phyloP scores from a whole-genome alignment of 306 rosid species.

The Nissolia schottii region DNA sequence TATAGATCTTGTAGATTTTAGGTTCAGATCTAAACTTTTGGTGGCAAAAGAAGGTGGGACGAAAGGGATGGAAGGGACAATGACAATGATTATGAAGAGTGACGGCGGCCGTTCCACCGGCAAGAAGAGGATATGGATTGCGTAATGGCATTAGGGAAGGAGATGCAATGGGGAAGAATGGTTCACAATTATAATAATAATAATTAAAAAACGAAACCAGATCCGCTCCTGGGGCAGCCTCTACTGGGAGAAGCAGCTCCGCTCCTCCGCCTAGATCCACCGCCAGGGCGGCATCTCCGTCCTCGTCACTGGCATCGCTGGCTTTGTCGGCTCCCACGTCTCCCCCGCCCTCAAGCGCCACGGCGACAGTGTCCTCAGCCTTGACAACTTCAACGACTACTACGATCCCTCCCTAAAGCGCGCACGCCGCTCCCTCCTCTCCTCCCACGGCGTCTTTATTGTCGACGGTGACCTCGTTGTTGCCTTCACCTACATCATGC shows the following conservation, averaged over 20 bases:
- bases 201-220: too few relatives aligned
- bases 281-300: conserved; percentile 72
- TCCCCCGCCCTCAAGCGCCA: conserved; percentile 63
- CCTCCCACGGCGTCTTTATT: conserved; percentile 46
- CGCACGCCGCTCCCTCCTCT: conserved; percentile 52
- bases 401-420: conserved; percentile 78
- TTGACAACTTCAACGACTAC: conserved; percentile 77
- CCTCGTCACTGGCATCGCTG: conserved; percentile 72
- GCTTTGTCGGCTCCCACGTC: conserved; percentile 75
- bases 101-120: too few relatives aligned
- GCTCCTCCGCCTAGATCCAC: conserved; percentile 63
- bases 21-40: too few relatives aligned
- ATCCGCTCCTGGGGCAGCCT: conserved; percentile 84
- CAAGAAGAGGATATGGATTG: too few relatives aligned
- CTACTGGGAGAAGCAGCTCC: conserved; percentile 92
- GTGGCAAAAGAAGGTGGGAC: too few relatives aligned
- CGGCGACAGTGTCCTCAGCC: conserved; percentile 81
- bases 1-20: too few relatives aligned
- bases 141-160: too few relatives aligned
- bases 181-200: too few relatives aligned
- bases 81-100: too few relatives aligned
- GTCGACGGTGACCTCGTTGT: conserved; percentile 72
- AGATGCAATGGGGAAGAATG: too few relatives aligned
- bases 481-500: conserved; percentile 81
- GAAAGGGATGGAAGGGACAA: too few relatives aligned